Evolutionary conservation across 2,329 filamentous ascomycete genomes (phyloP).

Genomic region (Stromatinia cepivora): DNA sequence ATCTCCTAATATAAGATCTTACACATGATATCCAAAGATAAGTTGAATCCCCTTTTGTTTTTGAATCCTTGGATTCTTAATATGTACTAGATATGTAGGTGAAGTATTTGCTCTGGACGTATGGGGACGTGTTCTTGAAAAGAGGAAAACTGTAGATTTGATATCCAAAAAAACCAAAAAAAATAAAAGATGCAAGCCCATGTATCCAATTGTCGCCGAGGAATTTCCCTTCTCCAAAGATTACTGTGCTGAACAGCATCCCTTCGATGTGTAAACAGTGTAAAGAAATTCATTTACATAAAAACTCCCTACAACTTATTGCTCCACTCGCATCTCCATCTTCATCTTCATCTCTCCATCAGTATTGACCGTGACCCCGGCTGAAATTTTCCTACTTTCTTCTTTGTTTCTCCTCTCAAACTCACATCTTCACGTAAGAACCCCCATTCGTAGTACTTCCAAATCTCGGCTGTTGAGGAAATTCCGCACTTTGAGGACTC

Average conservation of each 20-base stretch:
- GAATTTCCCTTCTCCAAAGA: background rate
- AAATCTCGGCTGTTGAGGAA: constrained; percentile 12
- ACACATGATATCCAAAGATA: background rate
- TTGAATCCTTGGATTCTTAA: background rate
- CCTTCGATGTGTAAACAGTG: background rate
- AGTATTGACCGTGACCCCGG: background rate
- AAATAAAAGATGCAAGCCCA: background rate
- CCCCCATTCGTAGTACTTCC: constrained; percentile 5
- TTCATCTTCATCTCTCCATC: background rate
- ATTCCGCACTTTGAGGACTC: constrained; percentile 10
- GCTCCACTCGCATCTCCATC: background rate
- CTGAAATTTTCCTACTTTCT: background rate
- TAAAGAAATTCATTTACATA: constrained; percentile 14
- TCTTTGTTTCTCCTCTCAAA: background rate
- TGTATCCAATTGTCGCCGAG: background rate
- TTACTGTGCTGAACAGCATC: background rate
- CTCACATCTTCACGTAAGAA: constrained; percentile 7
- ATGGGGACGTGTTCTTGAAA: background rate
- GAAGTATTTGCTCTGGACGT: background rate
- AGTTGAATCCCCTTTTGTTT: background rate
- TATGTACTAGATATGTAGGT: background rate
- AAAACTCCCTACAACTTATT: background rate
- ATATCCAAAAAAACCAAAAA: background rate
- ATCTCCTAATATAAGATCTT: too few relatives aligned
- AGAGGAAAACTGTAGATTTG: background rate